Evolutionary conservation across 2,329 filamentous ascomycete genomes (phyloP).

Genomic region (Pseudogymnoascus sp.): DNA sequence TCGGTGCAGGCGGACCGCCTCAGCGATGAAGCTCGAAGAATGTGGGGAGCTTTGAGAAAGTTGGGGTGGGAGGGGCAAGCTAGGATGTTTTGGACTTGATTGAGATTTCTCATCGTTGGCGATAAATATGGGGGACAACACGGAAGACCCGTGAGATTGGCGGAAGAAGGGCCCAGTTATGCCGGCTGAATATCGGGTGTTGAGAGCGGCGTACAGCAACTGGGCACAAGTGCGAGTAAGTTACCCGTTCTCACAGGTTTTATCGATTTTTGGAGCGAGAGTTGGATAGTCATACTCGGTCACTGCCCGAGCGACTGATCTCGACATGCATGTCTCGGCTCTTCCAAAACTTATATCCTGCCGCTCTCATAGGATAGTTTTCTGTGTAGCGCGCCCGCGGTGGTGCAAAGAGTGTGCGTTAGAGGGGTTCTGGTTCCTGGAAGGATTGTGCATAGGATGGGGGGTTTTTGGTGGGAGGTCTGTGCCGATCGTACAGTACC

Average conservation of each 20-base stretch:
- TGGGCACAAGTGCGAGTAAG: not conserved
- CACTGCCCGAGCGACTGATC: not conserved
- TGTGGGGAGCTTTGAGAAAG: not conserved
- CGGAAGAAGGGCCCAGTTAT: not conserved
- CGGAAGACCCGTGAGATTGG: not conserved
- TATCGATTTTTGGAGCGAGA: not conserved
- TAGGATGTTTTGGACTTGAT: slow-evolving; percentile 6
- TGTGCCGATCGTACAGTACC: slow-evolving; percentile 7
- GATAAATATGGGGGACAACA: not conserved
- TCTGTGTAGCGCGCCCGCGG: not conserved
- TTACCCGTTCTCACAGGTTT: not conserved
- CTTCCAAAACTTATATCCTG: not conserved
- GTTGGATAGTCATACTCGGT: not conserved
- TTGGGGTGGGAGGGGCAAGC: slow-evolving; percentile 1
- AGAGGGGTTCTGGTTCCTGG: not conserved
- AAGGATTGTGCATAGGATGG: not conserved
- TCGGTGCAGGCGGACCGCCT: slow-evolving; percentile 7
- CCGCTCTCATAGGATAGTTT: not conserved
- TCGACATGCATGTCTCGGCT: not conserved
- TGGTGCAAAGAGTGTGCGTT: not conserved
- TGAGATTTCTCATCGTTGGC: slow-evolving; percentile 2
- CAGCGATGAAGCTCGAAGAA: slow-evolving; percentile 2
- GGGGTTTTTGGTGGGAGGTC: not conserved
- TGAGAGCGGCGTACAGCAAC: not conserved
- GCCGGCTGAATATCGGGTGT: not conserved